A percentile compares a stretch with the other conserved stretches of the same genome.
phyloP scores from a whole-genome alignment of 2,329 filamentous ascomycete species.

The Macroventuria anomochaeta region DNA sequence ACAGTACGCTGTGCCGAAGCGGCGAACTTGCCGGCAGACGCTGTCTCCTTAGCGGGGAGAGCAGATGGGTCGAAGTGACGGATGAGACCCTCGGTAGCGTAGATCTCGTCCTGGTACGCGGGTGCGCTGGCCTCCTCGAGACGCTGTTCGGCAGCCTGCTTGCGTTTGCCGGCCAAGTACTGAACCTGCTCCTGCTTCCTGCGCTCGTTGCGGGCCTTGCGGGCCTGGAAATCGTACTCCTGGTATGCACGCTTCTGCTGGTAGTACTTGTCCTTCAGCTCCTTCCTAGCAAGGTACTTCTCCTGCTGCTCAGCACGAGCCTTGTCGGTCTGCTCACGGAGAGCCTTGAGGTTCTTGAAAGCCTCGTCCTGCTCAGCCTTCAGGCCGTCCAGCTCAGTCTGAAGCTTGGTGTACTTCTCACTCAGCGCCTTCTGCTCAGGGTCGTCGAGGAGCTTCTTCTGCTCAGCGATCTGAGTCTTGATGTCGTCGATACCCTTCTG shows the following conservation, averaged over 20 bases:
- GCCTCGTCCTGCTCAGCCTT: constrained; percentile 91
- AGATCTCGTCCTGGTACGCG: constrained; percentile 92
- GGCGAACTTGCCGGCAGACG: constrained; percentile 69
- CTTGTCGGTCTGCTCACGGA: constrained; percentile 85
- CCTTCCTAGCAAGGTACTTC: constrained; percentile 81
- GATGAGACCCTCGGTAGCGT: constrained; percentile 84
- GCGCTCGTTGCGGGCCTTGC: constrained; percentile 76
- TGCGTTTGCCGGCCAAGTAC: constrained; percentile 73
- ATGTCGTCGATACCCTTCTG: constrained; percentile 90
- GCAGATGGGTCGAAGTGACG: constrained; percentile 85
- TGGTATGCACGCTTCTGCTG: constrained; percentile 79
- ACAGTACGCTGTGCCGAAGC: constrained; percentile 83
- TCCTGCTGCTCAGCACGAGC: constrained; percentile 85
- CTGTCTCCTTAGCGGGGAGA: constrained; percentile 67
- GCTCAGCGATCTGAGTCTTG: constrained; percentile 84
- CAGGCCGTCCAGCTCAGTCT: constrained; percentile 86
- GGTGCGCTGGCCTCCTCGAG: constrained; percentile 83
- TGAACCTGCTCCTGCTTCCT: constrained; percentile 81
- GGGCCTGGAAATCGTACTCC: constrained; percentile 83
- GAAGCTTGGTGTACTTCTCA: constrained; percentile 83
- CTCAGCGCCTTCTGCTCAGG: constrained; percentile 87
- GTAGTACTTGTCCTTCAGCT: constrained; percentile 90
- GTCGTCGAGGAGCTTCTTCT: constrained; percentile 89
- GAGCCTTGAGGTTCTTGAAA: constrained; percentile 83
- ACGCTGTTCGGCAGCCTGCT: constrained; percentile 76